phyloP scores from a whole-genome alignment of 768 basidiomycete species.

The Lentinula lateritia region DNA sequence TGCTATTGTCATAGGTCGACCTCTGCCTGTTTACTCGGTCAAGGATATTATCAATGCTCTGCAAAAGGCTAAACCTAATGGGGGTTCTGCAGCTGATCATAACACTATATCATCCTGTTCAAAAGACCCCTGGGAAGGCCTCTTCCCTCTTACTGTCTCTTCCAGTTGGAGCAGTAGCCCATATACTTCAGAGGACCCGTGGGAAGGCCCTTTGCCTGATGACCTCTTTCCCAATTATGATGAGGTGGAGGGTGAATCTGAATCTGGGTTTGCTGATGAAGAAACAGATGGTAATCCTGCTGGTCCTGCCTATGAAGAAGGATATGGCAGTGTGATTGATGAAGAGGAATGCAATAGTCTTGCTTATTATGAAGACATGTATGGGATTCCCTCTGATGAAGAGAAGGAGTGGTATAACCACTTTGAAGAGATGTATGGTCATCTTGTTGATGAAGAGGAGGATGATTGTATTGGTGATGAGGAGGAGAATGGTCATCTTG shows the following conservation, averaged over 20 bases:
- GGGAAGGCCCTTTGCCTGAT: constrained; percentile 62
- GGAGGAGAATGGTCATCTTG: too few species aligned
- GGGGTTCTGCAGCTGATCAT: constrained; percentile 9
- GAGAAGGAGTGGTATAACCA: too few species aligned
- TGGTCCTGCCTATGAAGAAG: constrained; percentile 22
- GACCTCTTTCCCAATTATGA: constrained; percentile 17
- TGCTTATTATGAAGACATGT: too few species aligned
- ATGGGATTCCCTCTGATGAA: too few species aligned
- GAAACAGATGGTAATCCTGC: not conserved
- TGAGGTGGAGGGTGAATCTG: constrained; percentile 26
- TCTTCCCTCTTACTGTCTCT: constrained; percentile 3
- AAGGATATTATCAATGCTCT: constrained; percentile 53
- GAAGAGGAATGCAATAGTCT: constrained; percentile 14
- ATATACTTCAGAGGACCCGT: constrained; percentile 49
- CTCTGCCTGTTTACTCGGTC: constrained; percentile 65
- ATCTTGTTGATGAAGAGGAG: too few species aligned
- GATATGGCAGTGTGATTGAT: constrained; percentile 25
- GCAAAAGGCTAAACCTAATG: constrained; percentile 29
- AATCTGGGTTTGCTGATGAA: not conserved
- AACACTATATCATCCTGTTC: too few species aligned
- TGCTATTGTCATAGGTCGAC: constrained; percentile 47
- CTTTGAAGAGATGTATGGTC: too few species aligned
- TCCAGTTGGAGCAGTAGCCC: constrained; percentile 20
- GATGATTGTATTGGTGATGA: too few species aligned
- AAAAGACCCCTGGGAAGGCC: too few species aligned